Evolutionary conservation across 2,329 filamentous ascomycete species (phyloP).

Genomic region (Trichoderma cornu-damae): DNA sequence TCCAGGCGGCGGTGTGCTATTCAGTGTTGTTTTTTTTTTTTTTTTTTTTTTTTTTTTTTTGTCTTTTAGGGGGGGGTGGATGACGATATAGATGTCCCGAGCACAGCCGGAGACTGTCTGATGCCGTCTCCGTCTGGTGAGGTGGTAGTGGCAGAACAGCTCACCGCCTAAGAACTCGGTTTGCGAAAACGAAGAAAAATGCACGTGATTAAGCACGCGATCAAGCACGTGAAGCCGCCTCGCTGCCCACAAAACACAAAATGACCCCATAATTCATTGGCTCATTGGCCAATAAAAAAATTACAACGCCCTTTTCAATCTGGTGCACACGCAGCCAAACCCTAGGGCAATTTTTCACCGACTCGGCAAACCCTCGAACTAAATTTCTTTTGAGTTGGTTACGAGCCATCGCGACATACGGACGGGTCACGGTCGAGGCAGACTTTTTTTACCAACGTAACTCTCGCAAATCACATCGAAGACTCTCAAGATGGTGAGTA

Average conservation of each 20-base stretch:
- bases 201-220: conserved; percentile 18
- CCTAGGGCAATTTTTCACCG: conserved; percentile 37
- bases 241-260: background rate
- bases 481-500: conserved; percentile 48
- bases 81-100: conserved; percentile 12
- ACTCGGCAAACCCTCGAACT: conserved; percentile 34
- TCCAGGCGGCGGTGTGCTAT: background rate
- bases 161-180: conserved; percentile 31
- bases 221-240: conserved; percentile 25
- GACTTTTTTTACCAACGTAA: conserved; percentile 32
- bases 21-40: conserved; percentile 1
- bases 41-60: too few species aligned
- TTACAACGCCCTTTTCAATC: conserved; percentile 22
- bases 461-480: conserved; percentile 39
- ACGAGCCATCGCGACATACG: conserved; percentile 33
- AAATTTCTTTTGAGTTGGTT: conserved; percentile 31
- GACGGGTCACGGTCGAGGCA: conserved; percentile 35
- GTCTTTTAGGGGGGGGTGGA: too few species aligned
- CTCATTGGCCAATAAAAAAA: conserved; percentile 33
- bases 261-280: background rate
- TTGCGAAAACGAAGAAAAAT: rapidly evolving
- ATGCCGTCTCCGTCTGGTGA: conserved; percentile 11
- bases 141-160: conserved; percentile 20
- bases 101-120: conserved; percentile 2
- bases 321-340: conserved; percentile 29